Evolutionary conservation across 306 rosid genomes (phyloP), one percentile per base, ranked within the genome.

Genomic region (Cicer pinnatifidum): DNA sequence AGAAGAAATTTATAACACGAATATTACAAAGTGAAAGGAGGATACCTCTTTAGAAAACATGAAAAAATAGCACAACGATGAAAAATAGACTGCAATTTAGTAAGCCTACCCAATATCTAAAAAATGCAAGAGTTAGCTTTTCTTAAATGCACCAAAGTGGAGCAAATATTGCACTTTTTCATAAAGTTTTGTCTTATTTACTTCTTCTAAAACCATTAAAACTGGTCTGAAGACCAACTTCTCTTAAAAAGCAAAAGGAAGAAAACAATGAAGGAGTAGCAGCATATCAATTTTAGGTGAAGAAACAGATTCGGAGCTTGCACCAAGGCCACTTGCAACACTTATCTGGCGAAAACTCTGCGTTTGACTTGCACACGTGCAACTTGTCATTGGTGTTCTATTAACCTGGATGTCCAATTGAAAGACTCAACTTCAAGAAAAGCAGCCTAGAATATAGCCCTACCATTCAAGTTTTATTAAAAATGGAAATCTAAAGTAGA

Each of bases 111-210:
- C 40, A 57, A 23, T 10, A 6, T 9, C 57, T 46, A 9, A 46
- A 67, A 44, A 43, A 19, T 43, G 38, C 1, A 8, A 44, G 4
- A 43, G 39, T 7, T 65, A 10, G 17, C 39, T 17, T 16, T 37
- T 13, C 13, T 50, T 1, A 64, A 9, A 16, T 23, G 12, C 1
- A 57, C 39, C 13, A 17, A 54, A 19, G 35, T 62, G n/a, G 5
- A 41, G n/a, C 35, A 54, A n/a, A 13, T 15, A 38, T 62, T 39
- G 33, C 69, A 62, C 13, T 10, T 65, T 65, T 47, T n/a, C 52
- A 17, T 12, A 41, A 10, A 65, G 19, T 20, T 38, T 6, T 41
- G 70, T 53, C 70, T 28, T 57, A 6, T 41, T 65, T 43, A 9
- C 38, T 43, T 65, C 38, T 2, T n/a, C 15, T 9, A 41, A 43